These are phyloP conservation scores for Solanum ossicruentum DNA, from an alignment of 257 asterid genomes.

Conservation along the genomic window DNA sequence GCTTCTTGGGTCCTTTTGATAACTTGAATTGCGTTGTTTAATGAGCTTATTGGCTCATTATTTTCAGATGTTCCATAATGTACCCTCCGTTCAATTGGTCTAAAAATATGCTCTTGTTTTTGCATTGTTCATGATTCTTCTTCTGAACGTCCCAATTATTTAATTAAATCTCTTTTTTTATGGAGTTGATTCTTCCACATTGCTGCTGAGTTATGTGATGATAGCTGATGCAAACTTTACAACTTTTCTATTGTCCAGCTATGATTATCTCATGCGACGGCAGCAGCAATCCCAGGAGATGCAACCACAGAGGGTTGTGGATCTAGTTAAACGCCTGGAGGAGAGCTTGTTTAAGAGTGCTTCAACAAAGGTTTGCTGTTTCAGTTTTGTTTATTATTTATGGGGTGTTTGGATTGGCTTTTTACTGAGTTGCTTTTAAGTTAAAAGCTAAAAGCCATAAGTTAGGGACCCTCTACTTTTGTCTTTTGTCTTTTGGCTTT, in stretches of 20 bases:
- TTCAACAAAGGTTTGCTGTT: constrained; percentile 45
- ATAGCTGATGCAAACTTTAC: background rate
- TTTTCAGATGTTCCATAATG: background rate
- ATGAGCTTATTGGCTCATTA: background rate
- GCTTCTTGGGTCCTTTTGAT: background rate
- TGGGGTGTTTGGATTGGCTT: no score
- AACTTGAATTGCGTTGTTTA: background rate
- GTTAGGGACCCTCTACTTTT: no score
- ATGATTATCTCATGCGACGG: constrained; percentile 46
- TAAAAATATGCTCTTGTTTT: background rate
- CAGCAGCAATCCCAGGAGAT: constrained; percentile 51
- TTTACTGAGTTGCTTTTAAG: no score
- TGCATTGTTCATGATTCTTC: background rate
- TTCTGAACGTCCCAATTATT: background rate
- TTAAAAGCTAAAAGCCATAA: no score
- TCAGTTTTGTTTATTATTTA: background rate
- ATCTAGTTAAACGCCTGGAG: constrained; percentile 70
- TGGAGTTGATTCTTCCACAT: background rate
- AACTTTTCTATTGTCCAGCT: constrained; percentile 36
- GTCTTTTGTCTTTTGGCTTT: no score
- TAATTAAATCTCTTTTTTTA: background rate
- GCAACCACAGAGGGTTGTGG: constrained; percentile 41
- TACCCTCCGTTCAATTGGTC: background rate
- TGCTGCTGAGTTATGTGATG: background rate
- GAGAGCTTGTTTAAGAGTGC: constrained; percentile 76